phyloP scores from a whole-genome alignment of 2,329 filamentous ascomycete genomes.

The Phyllosticta citriasiana region DNA sequence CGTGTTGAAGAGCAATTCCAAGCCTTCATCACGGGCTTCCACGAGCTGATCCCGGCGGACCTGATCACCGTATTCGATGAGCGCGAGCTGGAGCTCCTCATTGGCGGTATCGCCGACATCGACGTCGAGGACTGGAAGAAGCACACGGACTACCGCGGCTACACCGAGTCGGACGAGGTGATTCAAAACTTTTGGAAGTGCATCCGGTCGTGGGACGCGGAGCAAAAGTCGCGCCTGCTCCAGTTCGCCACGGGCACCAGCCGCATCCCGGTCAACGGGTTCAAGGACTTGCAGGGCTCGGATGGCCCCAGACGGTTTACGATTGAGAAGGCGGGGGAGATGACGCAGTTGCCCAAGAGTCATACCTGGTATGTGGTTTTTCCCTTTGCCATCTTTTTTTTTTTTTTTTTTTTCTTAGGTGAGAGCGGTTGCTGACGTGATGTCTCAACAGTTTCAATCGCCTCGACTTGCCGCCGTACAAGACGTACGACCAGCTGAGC shows the following conservation, averaged over 20 bases:
- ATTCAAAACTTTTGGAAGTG: slow-evolving; percentile 99
- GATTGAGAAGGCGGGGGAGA: slow-evolving; percentile 93
- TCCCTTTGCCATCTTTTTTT: neutral
- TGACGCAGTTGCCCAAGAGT: slow-evolving; percentile 84
- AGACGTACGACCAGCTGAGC: slow-evolving; percentile 73
- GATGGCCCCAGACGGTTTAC: slow-evolving; percentile 93
- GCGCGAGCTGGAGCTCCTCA: slow-evolving; percentile 88
- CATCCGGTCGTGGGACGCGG: slow-evolving; percentile 91
- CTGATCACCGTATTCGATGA: slow-evolving; percentile 98
- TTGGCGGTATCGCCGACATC: slow-evolving; percentile 98
- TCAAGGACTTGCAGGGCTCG: slow-evolving; percentile 96
- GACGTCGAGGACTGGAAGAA: slow-evolving; percentile 99
- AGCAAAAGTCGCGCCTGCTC: slow-evolving; percentile 91
- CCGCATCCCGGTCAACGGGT: slow-evolving; percentile 96
- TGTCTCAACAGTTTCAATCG: slow-evolving; percentile 70
- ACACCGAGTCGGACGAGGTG: slow-evolving; percentile 94
- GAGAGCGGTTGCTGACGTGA: neutral
- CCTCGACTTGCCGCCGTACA: slow-evolving; percentile 88
- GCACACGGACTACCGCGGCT: slow-evolving; percentile 97
- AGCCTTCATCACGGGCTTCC: slow-evolving; percentile 93
- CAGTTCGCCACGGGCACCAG: slow-evolving; percentile 98
- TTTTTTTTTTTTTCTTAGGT: slow-evolving; percentile 8
- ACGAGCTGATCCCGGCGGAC: slow-evolving; percentile 92
- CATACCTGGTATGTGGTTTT: slow-evolving; percentile 75
- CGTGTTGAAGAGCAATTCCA: slow-evolving; percentile 97